phyloP scores from a whole-genome alignment of 208 protist species.

The Porcisia hertigi region DNA sequence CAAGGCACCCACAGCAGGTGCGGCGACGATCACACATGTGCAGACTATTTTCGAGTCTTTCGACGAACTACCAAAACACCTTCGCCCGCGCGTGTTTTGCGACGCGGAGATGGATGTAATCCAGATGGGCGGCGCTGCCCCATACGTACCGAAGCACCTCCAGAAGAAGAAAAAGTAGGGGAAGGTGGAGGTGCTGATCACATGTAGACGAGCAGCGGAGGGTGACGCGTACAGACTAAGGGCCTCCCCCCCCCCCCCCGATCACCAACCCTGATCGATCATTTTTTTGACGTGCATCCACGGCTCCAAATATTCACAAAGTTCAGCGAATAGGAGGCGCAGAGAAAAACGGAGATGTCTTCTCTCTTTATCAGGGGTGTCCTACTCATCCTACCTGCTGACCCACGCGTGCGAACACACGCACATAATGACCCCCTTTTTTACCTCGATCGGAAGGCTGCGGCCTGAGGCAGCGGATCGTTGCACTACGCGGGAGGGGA shows the following conservation, averaged over 20 bases:
- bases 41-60: constrained; percentile 48
- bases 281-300: not conserved
- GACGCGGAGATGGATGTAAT: constrained; percentile 81
- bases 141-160: constrained; percentile 79
- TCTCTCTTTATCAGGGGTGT: not conserved
- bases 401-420: not conserved
- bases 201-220: not conserved
- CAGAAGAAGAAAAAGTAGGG: constrained; percentile 68
- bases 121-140: constrained; percentile 71
- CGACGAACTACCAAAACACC: constrained; percentile 58
- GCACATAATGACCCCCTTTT: too few species aligned
- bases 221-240: not conserved
- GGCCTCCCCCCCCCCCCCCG: not conserved
- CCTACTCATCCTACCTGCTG: not conserved
- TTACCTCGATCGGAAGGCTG: too few species aligned
- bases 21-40: not conserved
- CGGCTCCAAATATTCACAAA: not conserved
- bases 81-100: constrained; percentile 58
- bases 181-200: not conserved
- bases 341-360: not conserved
- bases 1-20: not conserved
- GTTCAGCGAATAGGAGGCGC: not conserved
- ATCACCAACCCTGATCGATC: not conserved
- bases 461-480: too few species aligned
- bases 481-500: too few species aligned